A percentile compares a stretch with the other conserved stretches of the same genome.
phyloP scores from a whole-genome alignment of 2,329 filamentous ascomycete genomes.

The Pseudogymnoascus sp. region DNA sequence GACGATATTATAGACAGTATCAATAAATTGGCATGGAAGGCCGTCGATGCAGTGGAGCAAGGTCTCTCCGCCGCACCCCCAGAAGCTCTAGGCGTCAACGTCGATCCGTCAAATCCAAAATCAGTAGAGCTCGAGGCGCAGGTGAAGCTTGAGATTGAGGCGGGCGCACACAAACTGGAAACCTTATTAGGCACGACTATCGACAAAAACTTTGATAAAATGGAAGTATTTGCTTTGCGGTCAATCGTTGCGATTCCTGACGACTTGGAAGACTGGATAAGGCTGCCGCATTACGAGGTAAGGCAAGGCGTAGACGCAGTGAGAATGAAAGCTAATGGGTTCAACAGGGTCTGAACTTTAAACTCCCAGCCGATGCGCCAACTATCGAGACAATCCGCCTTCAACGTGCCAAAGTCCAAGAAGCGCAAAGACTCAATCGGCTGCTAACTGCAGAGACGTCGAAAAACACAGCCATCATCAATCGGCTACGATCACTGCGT shows the following conservation, averaged over 20 bases:
- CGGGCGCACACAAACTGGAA: slow-evolving; percentile 78
- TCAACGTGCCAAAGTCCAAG: slow-evolving; percentile 67
- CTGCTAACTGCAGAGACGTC: slow-evolving; percentile 62
- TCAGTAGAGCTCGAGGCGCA: slow-evolving; percentile 36
- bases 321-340: background rate
- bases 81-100: slow-evolving; percentile 70
- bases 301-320: background rate
- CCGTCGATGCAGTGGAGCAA: slow-evolving; percentile 78
- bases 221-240: slow-evolving; percentile 82
- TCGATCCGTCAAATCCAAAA: slow-evolving; percentile 38
- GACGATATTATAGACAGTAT: slow-evolving; percentile 98
- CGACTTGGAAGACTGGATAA: slow-evolving; percentile 68
- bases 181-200: slow-evolving; percentile 74
- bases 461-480: slow-evolving; percentile 64
- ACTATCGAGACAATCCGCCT: slow-evolving; percentile 61
- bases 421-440: slow-evolving; percentile 67
- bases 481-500: slow-evolving; percentile 50
- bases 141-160: slow-evolving; percentile 67
- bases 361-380: slow-evolving; percentile 35
- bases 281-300: slow-evolving; percentile 78
- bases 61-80: slow-evolving; percentile 70
- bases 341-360: slow-evolving; percentile 24
- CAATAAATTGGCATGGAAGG: slow-evolving; percentile 87
- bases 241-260: slow-evolving; percentile 72
- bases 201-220: slow-evolving; percentile 77